Evolutionary conservation across 805 yeast genomes (phyloP).

Genomic region (Metschnikowia koreensis): DNA sequence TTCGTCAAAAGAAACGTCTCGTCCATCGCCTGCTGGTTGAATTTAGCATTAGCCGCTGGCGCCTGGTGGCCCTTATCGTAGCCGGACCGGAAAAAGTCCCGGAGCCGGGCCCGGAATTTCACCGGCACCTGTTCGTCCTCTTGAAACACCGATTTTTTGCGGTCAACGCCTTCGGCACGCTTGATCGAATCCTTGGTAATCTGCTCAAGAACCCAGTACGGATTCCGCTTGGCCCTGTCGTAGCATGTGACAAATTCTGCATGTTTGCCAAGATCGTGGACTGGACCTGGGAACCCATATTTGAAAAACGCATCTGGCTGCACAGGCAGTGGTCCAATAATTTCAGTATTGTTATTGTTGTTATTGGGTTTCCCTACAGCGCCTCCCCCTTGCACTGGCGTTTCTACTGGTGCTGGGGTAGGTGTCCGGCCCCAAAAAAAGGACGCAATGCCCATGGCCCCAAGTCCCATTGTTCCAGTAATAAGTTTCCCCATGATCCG

Average conservation of each 20-base stretch:
- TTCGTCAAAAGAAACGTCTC: conserved; percentile 88
- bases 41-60: conserved; percentile 97
- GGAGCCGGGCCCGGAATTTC: conserved; percentile 69
- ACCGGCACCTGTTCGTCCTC: conserved; percentile 85
- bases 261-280: conserved; percentile 74
- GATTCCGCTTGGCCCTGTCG: conserved; percentile 81
- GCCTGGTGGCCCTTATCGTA: conserved; percentile 97
- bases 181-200: conserved; percentile 69
- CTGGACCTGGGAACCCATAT: conserved; percentile 95
- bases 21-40: conserved; percentile 87
- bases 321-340: conserved; percentile 39
- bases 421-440: conserved; percentile 40
- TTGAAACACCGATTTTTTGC: conserved; percentile 76
- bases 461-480: conserved; percentile 32
- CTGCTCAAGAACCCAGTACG: conserved; percentile 89
- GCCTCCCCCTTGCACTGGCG: conserved; percentile 6
- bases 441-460: conserved; percentile 39
- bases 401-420: conserved; percentile 17
- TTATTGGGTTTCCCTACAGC: conserved; percentile 4
- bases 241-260: conserved; percentile 82
- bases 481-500: conserved; percentile 28
- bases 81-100: conserved; percentile 91
- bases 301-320: conserved; percentile 81
- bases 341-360: conserved; percentile 4
- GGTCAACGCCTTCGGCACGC: conserved; percentile 55